Conservation (phyloP, 768 basidiomycete genomes). For the Suillus bovinus region DNA sequence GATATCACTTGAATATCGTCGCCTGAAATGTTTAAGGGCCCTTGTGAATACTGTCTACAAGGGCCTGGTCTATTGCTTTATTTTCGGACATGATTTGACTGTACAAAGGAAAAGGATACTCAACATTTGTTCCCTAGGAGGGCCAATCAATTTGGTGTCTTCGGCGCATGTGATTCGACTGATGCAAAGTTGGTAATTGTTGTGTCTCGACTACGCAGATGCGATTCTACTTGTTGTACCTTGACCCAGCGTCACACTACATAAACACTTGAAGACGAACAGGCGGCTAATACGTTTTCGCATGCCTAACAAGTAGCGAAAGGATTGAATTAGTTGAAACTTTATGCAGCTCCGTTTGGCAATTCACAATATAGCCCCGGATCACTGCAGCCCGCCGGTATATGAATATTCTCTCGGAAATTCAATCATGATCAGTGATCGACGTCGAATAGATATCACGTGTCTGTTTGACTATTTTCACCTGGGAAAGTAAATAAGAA, state of each 20-base stretch:
- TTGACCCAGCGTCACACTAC: not conserved
- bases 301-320: constrained; percentile 7
- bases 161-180: too few relatives aligned
- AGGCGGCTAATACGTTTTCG: too few relatives aligned
- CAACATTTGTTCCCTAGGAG: too few relatives aligned
- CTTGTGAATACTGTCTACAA: not conserved
- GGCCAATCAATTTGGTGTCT: too few relatives aligned
- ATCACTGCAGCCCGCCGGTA: too few relatives aligned
- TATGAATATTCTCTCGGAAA: too few relatives aligned
- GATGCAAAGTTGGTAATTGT: too few relatives aligned
- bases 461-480: not conserved
- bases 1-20: constrained; percentile 19
- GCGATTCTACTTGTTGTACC: not conserved
- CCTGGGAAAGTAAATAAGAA: not conserved
- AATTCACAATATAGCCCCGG: too few relatives aligned
- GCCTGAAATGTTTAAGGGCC: constrained; percentile 27
- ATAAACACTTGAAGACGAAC: not conserved
- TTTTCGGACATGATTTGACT: not conserved
- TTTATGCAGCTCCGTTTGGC: not conserved
- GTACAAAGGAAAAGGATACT: too few relatives aligned
- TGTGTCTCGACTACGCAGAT: too few relatives aligned
- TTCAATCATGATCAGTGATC: not conserved
- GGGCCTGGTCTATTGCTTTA: not conserved
- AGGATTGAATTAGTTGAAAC: not conserved
- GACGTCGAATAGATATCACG: not conserved